Evolutionary conservation across 768 basidiomycete genomes (phyloP).

Genomic region (Rhodotorula kratochvilovae): DNA sequence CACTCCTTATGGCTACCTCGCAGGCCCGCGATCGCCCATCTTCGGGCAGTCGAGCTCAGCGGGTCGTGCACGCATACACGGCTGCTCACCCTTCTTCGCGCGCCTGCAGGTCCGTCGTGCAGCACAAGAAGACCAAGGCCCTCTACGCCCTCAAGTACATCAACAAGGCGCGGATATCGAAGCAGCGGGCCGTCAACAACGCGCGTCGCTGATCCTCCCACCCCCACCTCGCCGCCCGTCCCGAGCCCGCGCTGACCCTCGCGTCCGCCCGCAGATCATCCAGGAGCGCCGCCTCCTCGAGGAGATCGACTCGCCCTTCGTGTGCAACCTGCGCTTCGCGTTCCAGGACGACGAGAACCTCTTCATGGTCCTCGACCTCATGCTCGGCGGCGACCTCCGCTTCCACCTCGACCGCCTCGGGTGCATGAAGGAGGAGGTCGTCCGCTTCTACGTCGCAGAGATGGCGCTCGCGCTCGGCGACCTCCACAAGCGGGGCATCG

Average conservation of each 20-base stretch:
- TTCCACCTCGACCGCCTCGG: slow-evolving; percentile 47
- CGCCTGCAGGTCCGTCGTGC: slow-evolving; percentile 78
- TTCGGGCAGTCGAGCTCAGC: background rate
- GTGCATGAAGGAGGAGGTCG: slow-evolving; percentile 42
- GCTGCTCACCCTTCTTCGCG: too few relatives aligned
- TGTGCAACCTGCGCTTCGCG: slow-evolving; percentile 58
- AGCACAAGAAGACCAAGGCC: slow-evolving; percentile 85
- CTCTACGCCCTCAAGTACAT: slow-evolving; percentile 97
- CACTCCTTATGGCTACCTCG: too few relatives aligned
- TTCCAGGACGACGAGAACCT: slow-evolving; percentile 96
- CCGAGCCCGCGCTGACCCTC: background rate
- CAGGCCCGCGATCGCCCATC: too few relatives aligned
- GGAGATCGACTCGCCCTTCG: slow-evolving; percentile 60
- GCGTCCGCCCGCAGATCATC: slow-evolving; percentile 63
- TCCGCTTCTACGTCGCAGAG: slow-evolving; percentile 74
- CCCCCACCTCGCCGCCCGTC: background rate
- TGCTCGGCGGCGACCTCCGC: slow-evolving; percentile 62
- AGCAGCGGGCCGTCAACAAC: slow-evolving; percentile 40
- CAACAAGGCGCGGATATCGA: slow-evolving; percentile 76
- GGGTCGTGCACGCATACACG: background rate
- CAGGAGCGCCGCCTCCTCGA: slow-evolving; percentile 89
- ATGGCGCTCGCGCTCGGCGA: slow-evolving; percentile 80
- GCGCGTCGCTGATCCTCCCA: slow-evolving; percentile 9
- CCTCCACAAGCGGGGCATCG: slow-evolving; percentile 87
- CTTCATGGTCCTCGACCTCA: slow-evolving; percentile 91